Conservation (phyloP, 2,329 filamentous ascomycete species). For the Cercospora zeina region DNA sequence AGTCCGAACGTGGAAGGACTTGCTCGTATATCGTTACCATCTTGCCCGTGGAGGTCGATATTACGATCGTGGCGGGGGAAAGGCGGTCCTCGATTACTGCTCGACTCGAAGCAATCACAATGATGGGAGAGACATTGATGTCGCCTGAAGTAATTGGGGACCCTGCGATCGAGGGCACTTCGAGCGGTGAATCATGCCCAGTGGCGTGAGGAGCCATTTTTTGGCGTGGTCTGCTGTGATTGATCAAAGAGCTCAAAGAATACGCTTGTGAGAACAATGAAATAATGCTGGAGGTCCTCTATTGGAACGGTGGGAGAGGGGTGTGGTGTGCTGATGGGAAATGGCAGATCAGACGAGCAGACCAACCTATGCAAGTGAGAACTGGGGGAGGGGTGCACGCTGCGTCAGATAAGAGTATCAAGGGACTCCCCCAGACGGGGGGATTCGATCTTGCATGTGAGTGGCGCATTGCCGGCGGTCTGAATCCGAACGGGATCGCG, state of each 20-base stretch:
- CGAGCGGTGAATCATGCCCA: conserved; percentile 33
- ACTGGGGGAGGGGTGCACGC: conserved; percentile 7
- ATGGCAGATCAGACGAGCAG: not conserved
- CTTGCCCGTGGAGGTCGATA: conserved; percentile 78
- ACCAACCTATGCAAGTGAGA: conserved; percentile 17
- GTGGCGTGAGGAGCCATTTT: conserved; percentile 39
- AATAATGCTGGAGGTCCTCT: not conserved
- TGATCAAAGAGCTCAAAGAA: not conserved
- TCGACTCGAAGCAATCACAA: conserved; percentile 79
- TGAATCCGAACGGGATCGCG: conserved; percentile 5
- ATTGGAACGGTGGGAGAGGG: not conserved
- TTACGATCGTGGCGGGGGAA: conserved; percentile 77
- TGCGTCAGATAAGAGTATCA: conserved; percentile 24
- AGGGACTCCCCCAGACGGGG: conserved; percentile 22
- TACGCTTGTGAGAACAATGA: conserved; percentile 1
- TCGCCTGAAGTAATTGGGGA: conserved; percentile 24
- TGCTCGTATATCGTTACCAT: conserved; percentile 73
- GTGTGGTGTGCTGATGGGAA: not conserved
- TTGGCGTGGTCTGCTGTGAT: not conserved
- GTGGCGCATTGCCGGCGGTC: conserved; percentile 12
- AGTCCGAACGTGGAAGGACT: conserved; percentile 72
- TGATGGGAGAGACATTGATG: conserved; percentile 48
- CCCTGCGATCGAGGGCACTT: conserved; percentile 22
- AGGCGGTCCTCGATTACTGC: conserved; percentile 75
- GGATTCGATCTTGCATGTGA: conserved; percentile 16